These are phyloP conservation scores for Fusarium sambucinum DNA, from an alignment of 2,329 filamentous ascomycete genomes.

Conservation along the genomic window DNA sequence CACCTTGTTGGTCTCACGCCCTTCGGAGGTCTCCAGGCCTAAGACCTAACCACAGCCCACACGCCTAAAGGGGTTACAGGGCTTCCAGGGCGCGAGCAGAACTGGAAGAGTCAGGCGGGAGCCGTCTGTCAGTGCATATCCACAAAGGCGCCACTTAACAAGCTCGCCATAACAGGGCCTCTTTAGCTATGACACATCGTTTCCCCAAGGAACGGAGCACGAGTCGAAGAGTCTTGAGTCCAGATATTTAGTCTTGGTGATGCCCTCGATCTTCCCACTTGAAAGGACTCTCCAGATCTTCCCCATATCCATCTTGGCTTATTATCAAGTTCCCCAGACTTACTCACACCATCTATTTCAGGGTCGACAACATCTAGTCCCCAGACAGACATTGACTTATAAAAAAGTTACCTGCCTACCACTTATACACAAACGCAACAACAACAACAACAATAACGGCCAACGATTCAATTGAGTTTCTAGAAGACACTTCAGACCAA, in stretches of 20 bases:
- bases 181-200: slow-evolving; percentile 49
- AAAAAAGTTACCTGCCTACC: slow-evolving; percentile 28
- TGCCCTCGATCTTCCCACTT: slow-evolving; percentile 39
- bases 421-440: slow-evolving; percentile 32
- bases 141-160: slow-evolving; percentile 47
- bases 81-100: slow-evolving; percentile 34
- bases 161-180: slow-evolving; percentile 47
- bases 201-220: slow-evolving; percentile 39
- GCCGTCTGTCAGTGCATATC: slow-evolving; percentile 39
- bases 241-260: slow-evolving; percentile 47
- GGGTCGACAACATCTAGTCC: slow-evolving; percentile 24
- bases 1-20: slow-evolving; percentile 37
- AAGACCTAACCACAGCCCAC: slow-evolving; percentile 37
- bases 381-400: slow-evolving; percentile 25
- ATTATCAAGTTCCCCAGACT: slow-evolving; percentile 40
- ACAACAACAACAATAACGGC: slow-evolving; percentile 10
- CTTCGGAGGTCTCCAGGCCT: slow-evolving; percentile 34
- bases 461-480: slow-evolving; percentile 10
- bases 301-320: slow-evolving; percentile 32
- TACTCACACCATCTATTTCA: slow-evolving; percentile 20
- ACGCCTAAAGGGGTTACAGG: slow-evolving; percentile 38
- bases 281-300: slow-evolving; percentile 42
- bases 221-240: slow-evolving; percentile 32
- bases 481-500: slow-evolving; percentile 20
- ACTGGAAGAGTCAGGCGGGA: slow-evolving; percentile 46